Percentiles rank a stretch among this genome's conserved stretches.
These are phyloP conservation scores for Cucurbita moschata DNA, from an alignment of 306 rosid species.

Conservation along the genomic window DNA sequence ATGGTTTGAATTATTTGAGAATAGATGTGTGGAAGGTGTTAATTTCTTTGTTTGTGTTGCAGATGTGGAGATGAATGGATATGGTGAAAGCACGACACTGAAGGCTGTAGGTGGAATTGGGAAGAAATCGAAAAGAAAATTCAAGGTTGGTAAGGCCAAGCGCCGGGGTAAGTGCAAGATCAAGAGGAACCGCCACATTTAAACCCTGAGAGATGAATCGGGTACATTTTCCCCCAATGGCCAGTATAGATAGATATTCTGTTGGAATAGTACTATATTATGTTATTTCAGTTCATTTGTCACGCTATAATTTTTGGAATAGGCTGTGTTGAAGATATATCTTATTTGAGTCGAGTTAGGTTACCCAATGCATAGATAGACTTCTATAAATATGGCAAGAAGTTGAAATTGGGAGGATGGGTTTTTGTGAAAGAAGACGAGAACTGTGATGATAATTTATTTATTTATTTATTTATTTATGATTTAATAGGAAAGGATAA, in stretches of 20 bases:
- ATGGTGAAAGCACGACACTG: slow-evolving; percentile 24
- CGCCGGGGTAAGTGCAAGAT: slow-evolving; percentile 55
- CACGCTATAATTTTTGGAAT: background rate
- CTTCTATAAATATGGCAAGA: too few relatives aligned
- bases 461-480: background rate
- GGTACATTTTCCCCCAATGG: background rate
- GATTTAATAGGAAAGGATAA: background rate
- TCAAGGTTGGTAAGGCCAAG: slow-evolving; percentile 64
- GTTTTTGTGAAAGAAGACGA: background rate
- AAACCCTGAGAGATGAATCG: background rate
- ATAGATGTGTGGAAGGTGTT: background rate
- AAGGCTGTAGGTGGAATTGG: slow-evolving; percentile 63
- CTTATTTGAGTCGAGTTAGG: background rate
- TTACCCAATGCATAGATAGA: too few relatives aligned
- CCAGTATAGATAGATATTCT: background rate
- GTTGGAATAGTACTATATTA: background rate
- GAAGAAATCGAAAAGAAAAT: slow-evolving; percentile 49
- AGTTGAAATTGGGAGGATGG: background rate
- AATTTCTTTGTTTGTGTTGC: background rate
- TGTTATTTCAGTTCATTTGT: background rate
- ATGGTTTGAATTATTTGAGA: background rate
- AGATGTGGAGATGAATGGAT: slow-evolving; percentile 63
- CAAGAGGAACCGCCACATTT: slow-evolving; percentile 42
- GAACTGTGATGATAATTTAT: background rate
- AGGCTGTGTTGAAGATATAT: background rate